Conservation (phyloP, 139 green algal genomes). For the Astrephomene gubernaculifera region DNA sequence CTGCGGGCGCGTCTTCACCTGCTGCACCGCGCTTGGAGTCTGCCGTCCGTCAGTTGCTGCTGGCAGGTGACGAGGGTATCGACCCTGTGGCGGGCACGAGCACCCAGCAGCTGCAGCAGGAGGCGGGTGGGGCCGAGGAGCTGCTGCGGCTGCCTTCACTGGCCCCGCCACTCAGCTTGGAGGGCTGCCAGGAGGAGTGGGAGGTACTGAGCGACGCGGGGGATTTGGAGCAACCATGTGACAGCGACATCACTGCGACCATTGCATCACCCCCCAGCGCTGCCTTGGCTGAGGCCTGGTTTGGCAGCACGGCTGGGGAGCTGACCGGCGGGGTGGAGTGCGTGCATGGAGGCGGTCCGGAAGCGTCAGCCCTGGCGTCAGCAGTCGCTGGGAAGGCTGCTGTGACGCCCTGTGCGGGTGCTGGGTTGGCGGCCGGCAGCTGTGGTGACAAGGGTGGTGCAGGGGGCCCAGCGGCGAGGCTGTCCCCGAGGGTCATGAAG, state of each 20-base stretch:
- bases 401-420: too few relatives aligned
- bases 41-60: neutral
- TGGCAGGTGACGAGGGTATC: neutral
- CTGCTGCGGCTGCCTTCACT: neutral
- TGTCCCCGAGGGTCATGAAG: neutral
- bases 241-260: neutral
- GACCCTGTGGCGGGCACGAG: neutral
- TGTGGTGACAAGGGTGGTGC: neutral
- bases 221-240: neutral
- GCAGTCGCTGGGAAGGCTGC: neutral
- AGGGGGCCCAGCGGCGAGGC: neutral
- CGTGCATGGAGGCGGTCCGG: too few relatives aligned
- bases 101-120: neutral
- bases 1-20: neutral
- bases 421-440: neutral
- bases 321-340: neutral
- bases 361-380: neutral
- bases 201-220: conserved; percentile 17
- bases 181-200: neutral
- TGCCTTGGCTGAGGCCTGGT: neutral
- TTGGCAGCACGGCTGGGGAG: neutral
- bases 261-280: neutral
- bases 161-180: neutral
- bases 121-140: neutral
- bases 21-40: neutral